Conservation (phyloP, 768 basidiomycete species). For the Obba rivulosa region DNA sequence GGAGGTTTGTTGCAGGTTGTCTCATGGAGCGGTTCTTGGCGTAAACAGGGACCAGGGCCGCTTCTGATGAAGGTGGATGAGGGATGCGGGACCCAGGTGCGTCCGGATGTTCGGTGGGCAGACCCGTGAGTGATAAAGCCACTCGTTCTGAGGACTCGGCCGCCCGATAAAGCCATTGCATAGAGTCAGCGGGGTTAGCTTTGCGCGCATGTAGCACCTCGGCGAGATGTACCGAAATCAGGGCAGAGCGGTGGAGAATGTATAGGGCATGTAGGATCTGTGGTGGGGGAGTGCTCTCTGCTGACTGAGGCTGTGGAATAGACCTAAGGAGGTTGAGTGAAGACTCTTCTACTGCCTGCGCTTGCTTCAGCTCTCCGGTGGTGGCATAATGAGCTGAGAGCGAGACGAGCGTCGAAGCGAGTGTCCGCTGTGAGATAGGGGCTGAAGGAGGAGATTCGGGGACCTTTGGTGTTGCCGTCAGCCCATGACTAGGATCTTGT, state of each 20-base stretch:
- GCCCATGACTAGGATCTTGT: slow-evolving; percentile 15
- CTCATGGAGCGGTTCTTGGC: slow-evolving; percentile 44
- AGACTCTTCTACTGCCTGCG: slow-evolving; percentile 50
- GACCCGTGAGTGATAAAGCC: slow-evolving; percentile 45
- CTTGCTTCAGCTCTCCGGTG: slow-evolving; percentile 48
- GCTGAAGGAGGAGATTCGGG: slow-evolving; percentile 43
- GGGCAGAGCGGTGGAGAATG: slow-evolving; percentile 67
- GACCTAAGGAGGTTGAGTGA: slow-evolving; percentile 51
- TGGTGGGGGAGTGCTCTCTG: slow-evolving; percentile 42
- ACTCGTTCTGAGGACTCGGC: slow-evolving; percentile 67
- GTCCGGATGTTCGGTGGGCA: slow-evolving; percentile 30
- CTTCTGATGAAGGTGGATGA: slow-evolving; percentile 33
- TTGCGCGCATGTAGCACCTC: slow-evolving; percentile 58
- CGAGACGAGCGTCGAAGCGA: slow-evolving; percentile 60
- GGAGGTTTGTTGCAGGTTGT: slow-evolving; percentile 48
- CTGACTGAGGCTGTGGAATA: slow-evolving; percentile 41
- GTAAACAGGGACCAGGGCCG: slow-evolving; percentile 40
- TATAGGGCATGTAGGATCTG: slow-evolving; percentile 61
- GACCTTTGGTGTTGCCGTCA: slow-evolving; percentile 19
- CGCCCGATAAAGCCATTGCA: slow-evolving; percentile 54
- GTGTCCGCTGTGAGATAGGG: slow-evolving; percentile 57
- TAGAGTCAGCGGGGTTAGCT: slow-evolving; percentile 37
- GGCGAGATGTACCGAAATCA: slow-evolving; percentile 67
- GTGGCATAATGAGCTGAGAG: slow-evolving; percentile 66
- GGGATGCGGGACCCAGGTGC: slow-evolving; percentile 29